Evolutionary conservation across 2,329 filamentous ascomycete species (phyloP).

Genomic region (Penicillium sp.): DNA sequence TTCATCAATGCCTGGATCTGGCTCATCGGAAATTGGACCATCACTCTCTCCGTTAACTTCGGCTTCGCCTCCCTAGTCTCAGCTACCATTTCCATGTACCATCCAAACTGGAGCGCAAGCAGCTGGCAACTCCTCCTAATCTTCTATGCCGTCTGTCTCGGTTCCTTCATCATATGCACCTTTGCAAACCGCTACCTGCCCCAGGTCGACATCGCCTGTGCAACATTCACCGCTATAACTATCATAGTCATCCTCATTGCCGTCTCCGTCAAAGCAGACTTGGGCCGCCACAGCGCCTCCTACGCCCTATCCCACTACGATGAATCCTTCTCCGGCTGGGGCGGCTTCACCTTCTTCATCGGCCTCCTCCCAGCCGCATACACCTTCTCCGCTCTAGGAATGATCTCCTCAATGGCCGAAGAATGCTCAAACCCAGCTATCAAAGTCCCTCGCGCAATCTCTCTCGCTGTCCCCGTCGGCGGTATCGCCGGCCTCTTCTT

Average conservation of each 20-base stretch:
- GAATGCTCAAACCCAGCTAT: constrained; percentile 52
- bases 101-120: constrained; percentile 50
- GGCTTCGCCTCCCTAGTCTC: constrained; percentile 54
- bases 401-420: constrained; percentile 61
- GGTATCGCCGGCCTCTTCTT: constrained; percentile 55
- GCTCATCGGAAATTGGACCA: constrained; percentile 21
- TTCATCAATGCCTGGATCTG: constrained; percentile 52
- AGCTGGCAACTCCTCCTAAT: constrained; percentile 66
- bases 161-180: constrained; percentile 62
- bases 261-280: constrained; percentile 52
- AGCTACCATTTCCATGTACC: constrained; percentile 51
- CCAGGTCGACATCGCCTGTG: constrained; percentile 56
- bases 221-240: constrained; percentile 52
- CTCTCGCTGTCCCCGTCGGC: constrained; percentile 51
- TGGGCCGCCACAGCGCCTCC: constrained; percentile 49
- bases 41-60: constrained; percentile 48
- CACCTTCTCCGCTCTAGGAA: constrained; percentile 57
- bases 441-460: constrained; percentile 52
- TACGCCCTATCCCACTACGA: constrained; percentile 57
- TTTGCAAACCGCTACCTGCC: constrained; percentile 65
- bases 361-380: constrained; percentile 57
- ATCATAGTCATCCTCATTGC: constrained; percentile 57
- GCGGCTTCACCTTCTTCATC: constrained; percentile 59
- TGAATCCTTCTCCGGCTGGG: constrained; percentile 54
- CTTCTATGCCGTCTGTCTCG: constrained; percentile 63